phyloP scores from a whole-genome alignment of 768 basidiomycete genomes.

The Russula brevipes region DNA sequence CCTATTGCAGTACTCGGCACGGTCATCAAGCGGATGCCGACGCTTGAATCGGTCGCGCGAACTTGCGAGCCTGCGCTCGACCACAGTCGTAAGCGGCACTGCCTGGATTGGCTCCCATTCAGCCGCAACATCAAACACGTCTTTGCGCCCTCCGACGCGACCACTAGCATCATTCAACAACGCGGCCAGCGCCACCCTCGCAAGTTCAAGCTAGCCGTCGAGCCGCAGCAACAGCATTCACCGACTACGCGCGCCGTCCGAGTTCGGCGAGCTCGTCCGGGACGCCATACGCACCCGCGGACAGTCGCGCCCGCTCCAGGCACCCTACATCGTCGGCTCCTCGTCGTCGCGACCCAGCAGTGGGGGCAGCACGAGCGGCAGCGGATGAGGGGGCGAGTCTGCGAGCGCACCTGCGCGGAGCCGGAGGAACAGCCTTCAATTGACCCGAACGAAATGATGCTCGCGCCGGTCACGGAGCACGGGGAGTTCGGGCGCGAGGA shows the following conservation, averaged over 20 bases:
- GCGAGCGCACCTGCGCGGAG: slow-evolving; percentile 9
- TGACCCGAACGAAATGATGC: slow-evolving; percentile 9
- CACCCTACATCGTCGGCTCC: neutral
- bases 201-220: slow-evolving; percentile 14
- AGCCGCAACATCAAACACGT: neutral
- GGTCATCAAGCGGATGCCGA: slow-evolving; percentile 69
- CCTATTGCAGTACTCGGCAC: slow-evolving; percentile 58
- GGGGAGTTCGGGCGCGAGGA: slow-evolving; percentile 12
- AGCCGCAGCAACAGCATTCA: slow-evolving; percentile 22
- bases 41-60: slow-evolving; percentile 53
- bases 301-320: no score
- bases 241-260: slow-evolving; percentile 9
- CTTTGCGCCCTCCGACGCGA: slow-evolving; percentile 23
- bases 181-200: slow-evolving; percentile 12
- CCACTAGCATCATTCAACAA: slow-evolving; percentile 17
- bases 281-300: slow-evolving; percentile 7
- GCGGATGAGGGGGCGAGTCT: neutral
- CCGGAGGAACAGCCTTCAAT: slow-evolving; percentile 16
- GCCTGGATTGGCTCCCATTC: neutral
- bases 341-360: slow-evolving; percentile 1
- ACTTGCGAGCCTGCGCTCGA: slow-evolving; percentile 30
- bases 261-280: slow-evolving; percentile 23
- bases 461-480: slow-evolving; percentile 23
- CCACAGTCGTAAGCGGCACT: neutral
- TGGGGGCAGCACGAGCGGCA: neutral